phyloP scores from a whole-genome alignment of 148 eudicot genomes.

The Vaccinium darrowii region DNA sequence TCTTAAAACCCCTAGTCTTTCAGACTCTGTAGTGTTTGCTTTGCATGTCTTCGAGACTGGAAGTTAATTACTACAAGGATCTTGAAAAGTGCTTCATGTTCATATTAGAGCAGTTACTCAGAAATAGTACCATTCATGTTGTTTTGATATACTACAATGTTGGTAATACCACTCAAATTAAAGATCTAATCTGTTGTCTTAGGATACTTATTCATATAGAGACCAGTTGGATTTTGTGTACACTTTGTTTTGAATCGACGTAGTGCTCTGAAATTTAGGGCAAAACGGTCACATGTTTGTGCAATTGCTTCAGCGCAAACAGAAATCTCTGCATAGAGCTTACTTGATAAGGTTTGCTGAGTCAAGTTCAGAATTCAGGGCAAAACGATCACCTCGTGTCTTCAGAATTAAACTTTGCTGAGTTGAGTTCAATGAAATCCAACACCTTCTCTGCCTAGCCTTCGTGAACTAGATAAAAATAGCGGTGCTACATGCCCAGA shows the following conservation, averaged over 20 bases:
- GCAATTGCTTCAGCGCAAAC: neutral
- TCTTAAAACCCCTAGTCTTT: neutral
- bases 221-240: neutral
- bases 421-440: neutral
- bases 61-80: neutral
- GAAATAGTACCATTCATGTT: neutral
- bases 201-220: neutral
- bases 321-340: neutral
- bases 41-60: neutral
- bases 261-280: neutral
- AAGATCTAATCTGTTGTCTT: neutral
- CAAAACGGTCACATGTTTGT: neutral
- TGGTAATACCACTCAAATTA: neutral
- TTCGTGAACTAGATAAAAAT: neutral
- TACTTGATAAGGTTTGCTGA: too few relatives aligned
- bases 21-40: neutral
- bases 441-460: neutral
- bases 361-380: too few relatives aligned
- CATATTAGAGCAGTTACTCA: neutral
- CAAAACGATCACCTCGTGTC: neutral
- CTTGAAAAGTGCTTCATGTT: neutral
- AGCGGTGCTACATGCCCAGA: too few relatives aligned
- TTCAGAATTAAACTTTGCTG: neutral
- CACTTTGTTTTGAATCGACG: neutral
- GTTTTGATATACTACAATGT: neutral